These are phyloP conservation scores for Anisodus acutangulus DNA, from an alignment of 257 asterid species.

Conservation along the genomic window DNA sequence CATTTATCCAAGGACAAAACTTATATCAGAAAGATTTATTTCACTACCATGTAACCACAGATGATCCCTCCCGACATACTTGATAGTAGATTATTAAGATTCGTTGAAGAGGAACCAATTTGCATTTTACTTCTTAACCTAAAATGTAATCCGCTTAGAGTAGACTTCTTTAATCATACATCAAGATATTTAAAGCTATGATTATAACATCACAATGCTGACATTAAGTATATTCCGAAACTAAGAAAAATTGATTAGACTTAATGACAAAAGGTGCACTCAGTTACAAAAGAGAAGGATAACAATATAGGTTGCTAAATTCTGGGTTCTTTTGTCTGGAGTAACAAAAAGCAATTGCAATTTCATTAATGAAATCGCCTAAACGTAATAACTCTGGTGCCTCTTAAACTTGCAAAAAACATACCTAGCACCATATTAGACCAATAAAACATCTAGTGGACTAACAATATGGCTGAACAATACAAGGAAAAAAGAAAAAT, in stretches of 20 bases:
- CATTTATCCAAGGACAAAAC: neutral
- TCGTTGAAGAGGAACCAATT: neutral
- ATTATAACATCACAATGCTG: neutral
- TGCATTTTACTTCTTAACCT: neutral
- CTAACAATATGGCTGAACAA: neutral
- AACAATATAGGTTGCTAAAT: neutral
- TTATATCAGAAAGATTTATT: conserved; percentile 3
- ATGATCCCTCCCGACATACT: neutral
- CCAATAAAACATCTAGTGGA: neutral
- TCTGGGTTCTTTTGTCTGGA: neutral
- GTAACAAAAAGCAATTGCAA: neutral
- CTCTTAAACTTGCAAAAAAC: neutral
- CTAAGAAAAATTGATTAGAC: neutral
- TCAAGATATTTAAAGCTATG: too few relatives aligned
- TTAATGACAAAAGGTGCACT: neutral
- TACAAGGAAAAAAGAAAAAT: neutral
- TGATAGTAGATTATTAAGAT: neutral
- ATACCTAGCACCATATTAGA: neutral
- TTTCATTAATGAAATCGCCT: neutral
- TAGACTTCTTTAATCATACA: neutral
- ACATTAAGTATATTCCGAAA: too few relatives aligned
- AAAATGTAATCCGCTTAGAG: neutral
- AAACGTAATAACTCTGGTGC: neutral
- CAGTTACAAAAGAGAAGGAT: neutral
- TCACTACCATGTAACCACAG: neutral